phyloP scores from a whole-genome alignment of 1,284 basidiomycete genomes.

The Melampsora abietis-canadensis region DNA sequence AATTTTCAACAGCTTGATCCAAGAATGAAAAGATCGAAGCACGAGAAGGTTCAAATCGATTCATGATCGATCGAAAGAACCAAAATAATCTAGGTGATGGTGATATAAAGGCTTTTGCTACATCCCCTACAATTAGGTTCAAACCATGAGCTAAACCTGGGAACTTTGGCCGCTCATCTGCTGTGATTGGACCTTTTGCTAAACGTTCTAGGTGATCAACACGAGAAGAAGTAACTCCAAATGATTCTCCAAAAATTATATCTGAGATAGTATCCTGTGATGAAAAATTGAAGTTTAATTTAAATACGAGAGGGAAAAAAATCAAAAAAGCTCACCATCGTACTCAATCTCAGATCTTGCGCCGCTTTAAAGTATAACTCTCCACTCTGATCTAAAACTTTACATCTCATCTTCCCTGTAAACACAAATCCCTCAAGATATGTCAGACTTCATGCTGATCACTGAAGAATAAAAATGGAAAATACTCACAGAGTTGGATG shows the following conservation, averaged over 20 bases:
- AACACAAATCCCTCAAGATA: not conserved
- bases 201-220: constrained; percentile 25
- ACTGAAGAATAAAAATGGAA: not conserved
- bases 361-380: constrained; percentile 39
- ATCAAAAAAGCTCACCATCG: constrained; percentile 15
- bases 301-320: not conserved
- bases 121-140: constrained; percentile 27
- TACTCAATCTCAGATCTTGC: constrained; percentile 41
- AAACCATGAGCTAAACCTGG: constrained; percentile 20
- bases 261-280: constrained; percentile 36
- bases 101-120: constrained; percentile 20
- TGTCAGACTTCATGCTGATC: not conserved
- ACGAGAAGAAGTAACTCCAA: constrained; percentile 24
- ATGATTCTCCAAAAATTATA: constrained; percentile 35
- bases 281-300: not conserved
- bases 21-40: no score
- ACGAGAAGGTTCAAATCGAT: not conserved
- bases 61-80: constrained; percentile 20
- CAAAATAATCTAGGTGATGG: constrained; percentile 36
- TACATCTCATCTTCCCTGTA: constrained; percentile 31
- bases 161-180: constrained; percentile 35
- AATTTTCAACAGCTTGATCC: no score
- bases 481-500: constrained; percentile 31
- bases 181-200: constrained; percentile 9
- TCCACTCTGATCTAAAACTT: constrained; percentile 37